Base-by-base conservation (phyloP, 2,329 filamentous ascomycete species). In the Coniochaeta pulveracea region DNA sequence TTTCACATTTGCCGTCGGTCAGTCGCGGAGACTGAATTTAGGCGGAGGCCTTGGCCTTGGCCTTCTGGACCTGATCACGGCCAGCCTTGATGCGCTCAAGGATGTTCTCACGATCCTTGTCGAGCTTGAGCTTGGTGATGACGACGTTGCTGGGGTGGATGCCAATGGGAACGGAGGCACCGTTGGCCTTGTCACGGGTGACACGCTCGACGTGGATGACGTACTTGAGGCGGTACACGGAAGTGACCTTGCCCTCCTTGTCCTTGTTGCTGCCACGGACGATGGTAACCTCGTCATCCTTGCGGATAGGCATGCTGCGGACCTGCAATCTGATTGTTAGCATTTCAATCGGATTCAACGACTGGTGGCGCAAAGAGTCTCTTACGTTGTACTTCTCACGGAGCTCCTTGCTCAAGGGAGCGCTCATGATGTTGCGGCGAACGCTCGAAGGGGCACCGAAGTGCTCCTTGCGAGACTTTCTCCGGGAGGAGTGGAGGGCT, bases 391-490 rank as follows among this genome's bases (percentile, higher is more conserved):
- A 84, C 80, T 98, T 91, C 70, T 94, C 88, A 61, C 86, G 81
- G 61, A 98, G 79, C 73, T 98, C 91, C 76, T 94, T 93, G 73
- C 75, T 83, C 51, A 95, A 76, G 55, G 85, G 83, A 51, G 91
- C 88, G 72, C 82, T 89, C 88, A 98, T 95, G 72, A 94, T 94
- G 55, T 80, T 75, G 62, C 91, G 85, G 67, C 91, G 88, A 61
- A 85, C 76, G 72, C 82, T 86, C 63, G 88, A 95, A 52, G 88
- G 86, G 50, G 91, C 91, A 63, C 75, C 72, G 79, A 93, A 98
- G 77, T 98, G 89, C 62, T 85, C 84, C 76, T 94, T 94, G 69
- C 91, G 85, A 70, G 85, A 91, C 85, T 98, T 98, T 72, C 89
- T 82, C 70, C 89, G 80, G 60, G 86, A 94, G 66, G 84, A 85